A percentile compares a stretch with the other conserved stretches of the same genome.
Evolutionary conservation across 2,329 filamentous ascomycete species (phyloP).

Genomic region (Scolecobasidium constrictum): DNA sequence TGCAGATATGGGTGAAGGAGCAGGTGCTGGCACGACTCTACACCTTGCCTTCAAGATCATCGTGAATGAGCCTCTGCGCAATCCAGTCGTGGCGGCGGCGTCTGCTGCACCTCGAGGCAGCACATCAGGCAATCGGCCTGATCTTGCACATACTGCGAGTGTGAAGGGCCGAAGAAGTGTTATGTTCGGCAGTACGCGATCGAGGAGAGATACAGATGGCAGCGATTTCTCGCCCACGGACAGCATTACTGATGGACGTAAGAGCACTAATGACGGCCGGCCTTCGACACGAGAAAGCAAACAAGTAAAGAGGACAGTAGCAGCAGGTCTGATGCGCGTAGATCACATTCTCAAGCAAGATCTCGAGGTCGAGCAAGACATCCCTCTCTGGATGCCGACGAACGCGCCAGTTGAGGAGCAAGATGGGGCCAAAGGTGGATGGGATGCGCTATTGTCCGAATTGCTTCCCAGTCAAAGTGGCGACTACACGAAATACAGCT

Average conservation of each 20-base stretch:
- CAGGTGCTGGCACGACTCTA: slow-evolving; percentile 58
- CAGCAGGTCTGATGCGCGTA: slow-evolving; percentile 66
- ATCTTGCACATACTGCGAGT: slow-evolving; percentile 13
- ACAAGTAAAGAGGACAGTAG: slow-evolving; percentile 56
- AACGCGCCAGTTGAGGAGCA: slow-evolving; percentile 35
- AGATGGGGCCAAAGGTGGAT: slow-evolving; percentile 51
- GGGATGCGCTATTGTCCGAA: slow-evolving; percentile 62
- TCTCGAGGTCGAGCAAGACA: slow-evolving; percentile 62
- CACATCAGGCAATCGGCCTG: slow-evolving; percentile 15
- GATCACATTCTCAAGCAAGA: slow-evolving; percentile 62
- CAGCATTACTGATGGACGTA: slow-evolving; percentile 9
- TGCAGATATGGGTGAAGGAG: slow-evolving; percentile 56
- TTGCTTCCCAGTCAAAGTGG: slow-evolving; percentile 65
- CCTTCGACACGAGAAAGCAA: slow-evolving; percentile 28
- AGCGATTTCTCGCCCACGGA: slow-evolving; percentile 13
- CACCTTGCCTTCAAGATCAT: slow-evolving; percentile 78
- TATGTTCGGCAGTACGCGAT: slow-evolving; percentile 58
- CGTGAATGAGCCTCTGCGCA: slow-evolving; percentile 39
- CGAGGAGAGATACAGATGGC: slow-evolving; percentile 31
- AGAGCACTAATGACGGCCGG: neutral
- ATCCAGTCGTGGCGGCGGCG: slow-evolving; percentile 18
- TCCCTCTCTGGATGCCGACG: slow-evolving; percentile 66
- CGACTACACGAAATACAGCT: slow-evolving; percentile 60
- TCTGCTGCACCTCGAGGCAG: slow-evolving; percentile 17
- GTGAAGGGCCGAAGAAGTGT: slow-evolving; percentile 35